A percentile compares a stretch with the other conserved stretches of the same genome.
Conservation (phyloP, 768 basidiomycete species). For the Lepiota venenata region DNA sequence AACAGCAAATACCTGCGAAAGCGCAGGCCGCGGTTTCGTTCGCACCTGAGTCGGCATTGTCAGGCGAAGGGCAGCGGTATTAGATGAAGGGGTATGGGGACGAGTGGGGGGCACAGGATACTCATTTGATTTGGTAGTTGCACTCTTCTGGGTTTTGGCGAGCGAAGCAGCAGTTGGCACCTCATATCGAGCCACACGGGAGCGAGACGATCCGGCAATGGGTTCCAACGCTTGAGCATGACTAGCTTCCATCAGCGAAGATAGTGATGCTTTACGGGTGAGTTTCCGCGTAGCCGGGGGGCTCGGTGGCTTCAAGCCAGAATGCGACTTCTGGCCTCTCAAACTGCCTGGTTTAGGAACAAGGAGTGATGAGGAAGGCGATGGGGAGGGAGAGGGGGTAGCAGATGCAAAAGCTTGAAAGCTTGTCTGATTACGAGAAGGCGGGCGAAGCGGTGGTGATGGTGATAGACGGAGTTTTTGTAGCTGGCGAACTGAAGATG, state of each 20-base stretch:
- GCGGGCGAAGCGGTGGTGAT: constrained; percentile 60
- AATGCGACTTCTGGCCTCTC: constrained; percentile 82
- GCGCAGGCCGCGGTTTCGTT: constrained; percentile 67
- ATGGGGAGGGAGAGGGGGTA: constrained; percentile 44
- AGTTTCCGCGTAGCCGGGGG: constrained; percentile 66
- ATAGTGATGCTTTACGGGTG: constrained; percentile 75
- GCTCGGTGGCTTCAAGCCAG: constrained; percentile 73
- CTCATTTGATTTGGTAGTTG: constrained; percentile 64
- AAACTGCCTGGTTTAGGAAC: constrained; percentile 70
- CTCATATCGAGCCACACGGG: constrained; percentile 53
- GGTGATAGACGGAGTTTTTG: constrained; percentile 67
- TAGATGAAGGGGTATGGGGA: constrained; percentile 77
- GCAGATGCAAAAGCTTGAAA: constrained; percentile 54
- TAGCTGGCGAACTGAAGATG: constrained; percentile 66
- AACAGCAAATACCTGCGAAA: constrained; percentile 72
- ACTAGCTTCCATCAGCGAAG: constrained; percentile 56
- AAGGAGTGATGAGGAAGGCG: constrained; percentile 49
- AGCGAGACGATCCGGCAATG: constrained; percentile 26
- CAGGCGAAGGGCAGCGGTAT: constrained; percentile 71
- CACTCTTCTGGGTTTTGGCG: constrained; percentile 67
- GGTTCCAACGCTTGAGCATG: constrained; percentile 55
- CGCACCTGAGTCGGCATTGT: constrained; percentile 87
- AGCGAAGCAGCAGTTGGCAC: constrained; percentile 80
- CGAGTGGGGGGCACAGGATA: constrained; percentile 73
- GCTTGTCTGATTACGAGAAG: constrained; percentile 51